Percentiles rank a stretch among this genome's conserved stretches.
Conservation (phyloP, 2,329 filamentous ascomycete species). For the Ploettnerulaceae sp. region DNA sequence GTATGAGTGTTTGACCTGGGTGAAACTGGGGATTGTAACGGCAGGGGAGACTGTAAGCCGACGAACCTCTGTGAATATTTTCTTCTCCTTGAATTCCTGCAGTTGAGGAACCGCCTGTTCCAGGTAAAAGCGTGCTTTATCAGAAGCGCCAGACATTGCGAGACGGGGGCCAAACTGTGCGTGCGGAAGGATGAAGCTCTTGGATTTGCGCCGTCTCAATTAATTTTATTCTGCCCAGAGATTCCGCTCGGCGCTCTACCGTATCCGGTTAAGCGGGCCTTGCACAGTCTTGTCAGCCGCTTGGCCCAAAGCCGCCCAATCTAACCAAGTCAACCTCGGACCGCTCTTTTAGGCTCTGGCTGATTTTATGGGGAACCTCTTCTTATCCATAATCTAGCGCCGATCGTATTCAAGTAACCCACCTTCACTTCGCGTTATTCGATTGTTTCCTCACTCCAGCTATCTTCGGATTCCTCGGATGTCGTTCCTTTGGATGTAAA, state of each 20-base stretch:
- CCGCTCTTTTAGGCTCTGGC: too few relatives aligned
- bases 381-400: too few relatives aligned
- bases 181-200: background rate
- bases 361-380: conserved; percentile 1
- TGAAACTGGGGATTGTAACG: background rate
- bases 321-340: too few relatives aligned
- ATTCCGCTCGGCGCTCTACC: background rate
- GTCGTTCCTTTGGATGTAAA: conserved; percentile 31
- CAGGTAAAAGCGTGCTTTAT: conserved; percentile 92
- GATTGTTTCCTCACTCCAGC: conserved; percentile 12
- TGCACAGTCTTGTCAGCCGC: conserved; percentile 5
- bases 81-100: conserved; percentile 85
- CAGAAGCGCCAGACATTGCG: conserved; percentile 74
- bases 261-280: too few relatives aligned
- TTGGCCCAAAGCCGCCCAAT: too few relatives aligned
- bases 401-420: too few relatives aligned
- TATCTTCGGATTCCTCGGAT: conserved; percentile 27
- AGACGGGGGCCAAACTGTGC: background rate
- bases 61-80: conserved; percentile 75
- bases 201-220: background rate
- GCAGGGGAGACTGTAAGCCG: background rate
- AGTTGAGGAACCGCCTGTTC: conserved; percentile 90
- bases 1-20: conserved; percentile 1
- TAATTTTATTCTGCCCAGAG: conserved; percentile 2
- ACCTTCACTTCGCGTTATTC: conserved; percentile 13